Percentiles rank a stretch among this genome's conserved stretches.
phyloP scores from a whole-genome alignment of 1,284 basidiomycete genomes.

The Mycosarcoma maydis region DNA sequence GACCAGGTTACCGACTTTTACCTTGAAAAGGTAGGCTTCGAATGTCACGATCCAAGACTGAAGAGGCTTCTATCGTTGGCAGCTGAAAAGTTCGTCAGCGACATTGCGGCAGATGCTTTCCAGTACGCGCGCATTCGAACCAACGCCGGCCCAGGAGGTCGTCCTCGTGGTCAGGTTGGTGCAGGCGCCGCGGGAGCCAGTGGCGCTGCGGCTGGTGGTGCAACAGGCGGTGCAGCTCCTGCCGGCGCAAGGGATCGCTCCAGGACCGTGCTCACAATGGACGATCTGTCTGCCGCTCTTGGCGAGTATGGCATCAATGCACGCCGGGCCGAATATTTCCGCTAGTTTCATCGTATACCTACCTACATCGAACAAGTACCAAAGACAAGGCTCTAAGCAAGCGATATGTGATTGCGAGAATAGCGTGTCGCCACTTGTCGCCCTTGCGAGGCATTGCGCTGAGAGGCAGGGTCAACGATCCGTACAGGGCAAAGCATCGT shows the following conservation, averaged over 20 bases:
- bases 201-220: conserved; percentile 17
- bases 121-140: conserved; percentile 94
- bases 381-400: no score
- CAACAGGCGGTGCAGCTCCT: conserved; percentile 13
- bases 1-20: conserved; percentile 99
- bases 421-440: no score
- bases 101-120: conserved; percentile 95
- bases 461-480: conserved; percentile 2
- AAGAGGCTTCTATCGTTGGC: conserved; percentile 93
- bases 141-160: conserved; percentile 69
- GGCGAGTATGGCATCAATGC: conserved; percentile 81
- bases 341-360: conserved; percentile 24
- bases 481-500: no score
- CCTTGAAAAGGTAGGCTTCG: conserved; percentile 93
- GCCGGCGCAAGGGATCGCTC: conserved; percentile 75
- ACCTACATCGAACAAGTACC: conserved; percentile 2
- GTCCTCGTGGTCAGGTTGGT: conserved; percentile 41
- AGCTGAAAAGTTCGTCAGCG: conserved; percentile 97
- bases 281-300: conserved; percentile 90
- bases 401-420: no score
- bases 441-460: conserved; percentile 4
- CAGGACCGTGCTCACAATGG: conserved; percentile 96
- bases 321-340: conserved; percentile 62
- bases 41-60: conserved; percentile 79
- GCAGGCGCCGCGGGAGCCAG: conserved; percentile 13